phyloP scores from a whole-genome alignment of 257 asterid species.

The Solanum sparsipilum region DNA sequence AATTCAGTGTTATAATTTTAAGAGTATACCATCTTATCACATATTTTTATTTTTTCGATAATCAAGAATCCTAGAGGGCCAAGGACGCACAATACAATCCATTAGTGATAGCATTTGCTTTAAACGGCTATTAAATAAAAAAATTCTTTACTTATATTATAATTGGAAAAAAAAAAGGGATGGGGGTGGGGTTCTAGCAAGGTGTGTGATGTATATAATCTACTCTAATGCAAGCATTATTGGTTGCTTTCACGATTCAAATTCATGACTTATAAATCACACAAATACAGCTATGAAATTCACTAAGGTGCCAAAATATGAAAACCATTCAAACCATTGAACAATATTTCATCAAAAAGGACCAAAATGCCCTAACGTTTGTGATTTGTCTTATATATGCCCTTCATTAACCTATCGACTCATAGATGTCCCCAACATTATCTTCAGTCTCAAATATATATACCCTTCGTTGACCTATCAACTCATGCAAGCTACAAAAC shows the following conservation, averaged over 20 bases:
- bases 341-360: neutral
- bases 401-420: neutral
- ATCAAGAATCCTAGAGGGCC: neutral
- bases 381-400: neutral
- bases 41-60: too few relatives aligned
- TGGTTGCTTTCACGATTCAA: neutral
- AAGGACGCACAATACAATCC: neutral
- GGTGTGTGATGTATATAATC: neutral
- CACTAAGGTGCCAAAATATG: neutral
- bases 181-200: neutral
- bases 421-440: neutral
- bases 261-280: neutral
- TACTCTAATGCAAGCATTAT: too few relatives aligned
- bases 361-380: neutral
- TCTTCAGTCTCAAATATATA: neutral
- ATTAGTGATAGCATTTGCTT: neutral
- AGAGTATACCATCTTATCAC: neutral
- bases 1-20: neutral
- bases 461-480: neutral
- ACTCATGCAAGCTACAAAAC: neutral
- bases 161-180: too few relatives aligned
- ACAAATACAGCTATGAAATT: neutral
- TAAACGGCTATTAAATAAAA: too few relatives aligned
- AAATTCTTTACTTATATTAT: too few relatives aligned
- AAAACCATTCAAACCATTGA: neutral